Conservation (phyloP, 2,329 filamentous ascomycete genomes). For the Fusarium verticillioides region DNA sequence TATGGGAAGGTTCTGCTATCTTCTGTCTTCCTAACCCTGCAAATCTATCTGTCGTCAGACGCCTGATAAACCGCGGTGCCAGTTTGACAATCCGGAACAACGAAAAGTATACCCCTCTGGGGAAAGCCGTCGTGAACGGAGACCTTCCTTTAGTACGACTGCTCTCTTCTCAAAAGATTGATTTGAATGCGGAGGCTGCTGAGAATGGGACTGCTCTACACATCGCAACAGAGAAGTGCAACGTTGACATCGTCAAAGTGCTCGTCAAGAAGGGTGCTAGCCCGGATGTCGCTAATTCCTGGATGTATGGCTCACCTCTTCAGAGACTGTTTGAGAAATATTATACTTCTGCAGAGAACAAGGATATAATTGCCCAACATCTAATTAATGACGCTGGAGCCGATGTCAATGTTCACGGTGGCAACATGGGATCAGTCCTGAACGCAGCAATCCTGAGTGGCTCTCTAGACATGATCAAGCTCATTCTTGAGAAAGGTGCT, state of each 20-base stretch:
- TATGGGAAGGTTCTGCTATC: no score
- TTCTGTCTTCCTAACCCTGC: background rate
- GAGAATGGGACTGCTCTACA: background rate
- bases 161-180: background rate
- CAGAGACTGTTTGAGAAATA: background rate
- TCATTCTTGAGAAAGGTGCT: background rate
- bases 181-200: background rate
- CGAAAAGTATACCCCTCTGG: background rate
- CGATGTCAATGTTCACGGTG: background rate
- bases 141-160: rapidly evolving
- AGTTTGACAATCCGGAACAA: background rate
- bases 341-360: rapidly evolving
- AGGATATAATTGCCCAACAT: background rate
- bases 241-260: background rate
- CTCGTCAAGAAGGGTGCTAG: background rate
- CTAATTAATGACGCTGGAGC: background rate
- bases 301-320: background rate
- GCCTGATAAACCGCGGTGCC: background rate
- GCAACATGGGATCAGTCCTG: background rate
- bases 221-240: background rate
- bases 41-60: background rate
- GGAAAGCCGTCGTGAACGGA: background rate
- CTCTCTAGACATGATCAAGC: background rate
- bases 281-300: rapidly evolving
- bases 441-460: background rate